Conservation (phyloP, 306 rosid species). For the Castanopsis chinensis region DNA sequence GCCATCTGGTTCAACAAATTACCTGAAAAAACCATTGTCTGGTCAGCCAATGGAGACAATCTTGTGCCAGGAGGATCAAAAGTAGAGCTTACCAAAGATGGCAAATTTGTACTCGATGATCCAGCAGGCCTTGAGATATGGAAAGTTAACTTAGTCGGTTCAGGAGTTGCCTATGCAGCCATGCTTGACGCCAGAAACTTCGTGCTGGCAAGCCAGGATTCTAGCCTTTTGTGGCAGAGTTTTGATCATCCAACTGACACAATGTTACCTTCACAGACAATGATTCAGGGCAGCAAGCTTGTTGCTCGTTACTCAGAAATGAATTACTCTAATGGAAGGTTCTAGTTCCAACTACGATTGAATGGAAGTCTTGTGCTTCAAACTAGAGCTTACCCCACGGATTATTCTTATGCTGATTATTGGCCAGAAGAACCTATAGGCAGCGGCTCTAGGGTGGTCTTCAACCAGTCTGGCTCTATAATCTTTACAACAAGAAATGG, state of each 20-base stretch:
- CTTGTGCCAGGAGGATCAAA: too few species aligned
- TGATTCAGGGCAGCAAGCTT: not conserved
- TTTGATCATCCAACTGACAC: constrained; percentile 55
- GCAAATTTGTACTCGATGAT: constrained; percentile 16
- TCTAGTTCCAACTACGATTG: constrained; percentile 21
- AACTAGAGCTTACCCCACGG: constrained; percentile 36
- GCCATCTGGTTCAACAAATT: too few species aligned
- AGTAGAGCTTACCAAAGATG: not conserved
- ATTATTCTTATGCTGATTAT: constrained; percentile 1
- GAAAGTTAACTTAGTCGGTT: not conserved
- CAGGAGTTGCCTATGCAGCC: constrained; percentile 26
- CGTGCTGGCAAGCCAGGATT: constrained; percentile 20
- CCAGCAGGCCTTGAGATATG: constrained; percentile 21
- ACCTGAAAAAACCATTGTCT: too few species aligned
- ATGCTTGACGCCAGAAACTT: constrained; percentile 55
- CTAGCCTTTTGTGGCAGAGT: constrained; percentile 43
- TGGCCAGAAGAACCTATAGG: not conserved
- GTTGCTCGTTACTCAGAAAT: constrained; percentile 31
- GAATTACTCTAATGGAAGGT: constrained; percentile 38
- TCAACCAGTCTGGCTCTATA: constrained; percentile 39
- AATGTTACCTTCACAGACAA: constrained; percentile 45
- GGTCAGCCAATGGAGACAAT: too few species aligned
- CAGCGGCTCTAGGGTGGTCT: constrained; percentile 16
- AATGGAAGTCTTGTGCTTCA: constrained; percentile 22
- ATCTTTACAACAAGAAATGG: constrained; percentile 19